phyloP scores from a whole-genome alignment of 2,329 filamentous ascomycete genomes.

The Colletotrichum zoysiae region DNA sequence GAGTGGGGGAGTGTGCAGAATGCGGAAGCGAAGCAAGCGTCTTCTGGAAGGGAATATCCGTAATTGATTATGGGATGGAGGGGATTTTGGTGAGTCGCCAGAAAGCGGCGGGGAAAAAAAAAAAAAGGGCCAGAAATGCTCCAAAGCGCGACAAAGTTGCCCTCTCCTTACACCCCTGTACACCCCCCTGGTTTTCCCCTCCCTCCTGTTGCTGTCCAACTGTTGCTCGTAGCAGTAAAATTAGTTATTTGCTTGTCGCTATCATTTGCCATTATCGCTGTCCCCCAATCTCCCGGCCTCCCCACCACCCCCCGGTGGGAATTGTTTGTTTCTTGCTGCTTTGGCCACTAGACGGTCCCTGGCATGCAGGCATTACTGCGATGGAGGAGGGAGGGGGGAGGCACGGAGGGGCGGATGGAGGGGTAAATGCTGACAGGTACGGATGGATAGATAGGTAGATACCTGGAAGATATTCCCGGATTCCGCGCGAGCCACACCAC shows the following conservation, averaged over 20 bases:
- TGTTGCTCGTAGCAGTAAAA: too few relatives aligned
- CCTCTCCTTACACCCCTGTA: constrained; percentile 9
- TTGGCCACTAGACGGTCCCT: not conserved
- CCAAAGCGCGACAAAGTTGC: not conserved
- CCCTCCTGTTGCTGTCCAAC: too few relatives aligned
- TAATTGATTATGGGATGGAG: not conserved
- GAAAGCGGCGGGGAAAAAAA: constrained; percentile 11
- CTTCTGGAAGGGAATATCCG: not conserved
- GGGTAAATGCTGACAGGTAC: not conserved
- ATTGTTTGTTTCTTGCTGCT: not conserved
- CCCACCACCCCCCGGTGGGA: too few relatives aligned
- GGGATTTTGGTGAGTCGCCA: not conserved
- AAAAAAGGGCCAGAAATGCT: constrained; percentile 7
- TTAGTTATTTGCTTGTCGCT: not conserved
- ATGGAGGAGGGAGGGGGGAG: not conserved
- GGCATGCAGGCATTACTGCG: not conserved
- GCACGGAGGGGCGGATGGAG: not conserved
- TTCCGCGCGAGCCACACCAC: not conserved
- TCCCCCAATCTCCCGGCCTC: not conserved
- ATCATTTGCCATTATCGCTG: not conserved
- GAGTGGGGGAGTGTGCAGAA: constrained; percentile 24
- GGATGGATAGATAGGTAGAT: too few relatives aligned
- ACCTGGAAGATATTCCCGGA: too few relatives aligned
- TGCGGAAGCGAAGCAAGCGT: not conserved
- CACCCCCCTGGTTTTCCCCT: not conserved